phyloP scores from a whole-genome alignment of 257 asterid genomes.

The Paraleonurus japonicus region DNA sequence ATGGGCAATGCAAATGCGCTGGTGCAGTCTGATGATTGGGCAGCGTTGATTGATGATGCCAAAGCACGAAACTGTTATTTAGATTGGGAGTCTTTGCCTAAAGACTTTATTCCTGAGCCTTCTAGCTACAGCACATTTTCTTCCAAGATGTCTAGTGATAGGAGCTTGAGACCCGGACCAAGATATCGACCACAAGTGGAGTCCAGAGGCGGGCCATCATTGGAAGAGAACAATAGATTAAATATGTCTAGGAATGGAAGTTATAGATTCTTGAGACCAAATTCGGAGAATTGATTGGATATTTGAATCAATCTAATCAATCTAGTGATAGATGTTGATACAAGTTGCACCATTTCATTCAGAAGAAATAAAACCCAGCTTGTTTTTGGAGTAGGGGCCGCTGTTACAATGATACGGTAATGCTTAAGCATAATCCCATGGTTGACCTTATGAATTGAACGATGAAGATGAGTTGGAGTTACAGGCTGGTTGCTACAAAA shows the following conservation, averaged over 20 bases:
- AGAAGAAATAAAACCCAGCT: conserved; percentile 23
- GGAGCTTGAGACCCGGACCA: conserved; percentile 64
- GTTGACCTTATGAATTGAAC: not conserved
- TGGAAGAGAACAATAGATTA: conserved; percentile 81
- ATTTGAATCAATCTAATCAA: conserved; percentile 60
- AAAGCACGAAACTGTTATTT: conserved; percentile 76
- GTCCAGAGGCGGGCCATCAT: conserved; percentile 77
- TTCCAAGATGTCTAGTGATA: too few relatives aligned
- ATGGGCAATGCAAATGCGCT: conserved; percentile 93
- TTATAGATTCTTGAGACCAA: conserved; percentile 48
- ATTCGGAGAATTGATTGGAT: too few relatives aligned
- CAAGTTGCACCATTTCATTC: conserved; percentile 49
- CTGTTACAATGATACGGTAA: conserved; percentile 10
- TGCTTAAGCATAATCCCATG: not conserved
- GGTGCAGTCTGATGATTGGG: conserved; percentile 92
- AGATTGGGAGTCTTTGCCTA: conserved; percentile 87
- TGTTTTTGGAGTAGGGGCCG: conserved; percentile 26
- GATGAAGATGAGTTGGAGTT: not conserved
- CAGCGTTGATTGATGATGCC: conserved; percentile 78
- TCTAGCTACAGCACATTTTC: too few relatives aligned
- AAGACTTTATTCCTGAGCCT: conserved; percentile 53
- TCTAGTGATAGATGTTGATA: conserved; percentile 65
- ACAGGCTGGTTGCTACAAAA: too few relatives aligned
- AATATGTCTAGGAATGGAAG: conserved; percentile 57
- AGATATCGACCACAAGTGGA: conserved; percentile 70